Percentiles rank a stretch among this genome's conserved stretches.
phyloP scores from a whole-genome alignment of 2,329 filamentous ascomycete species.

The Sphaceloma murrayae region DNA sequence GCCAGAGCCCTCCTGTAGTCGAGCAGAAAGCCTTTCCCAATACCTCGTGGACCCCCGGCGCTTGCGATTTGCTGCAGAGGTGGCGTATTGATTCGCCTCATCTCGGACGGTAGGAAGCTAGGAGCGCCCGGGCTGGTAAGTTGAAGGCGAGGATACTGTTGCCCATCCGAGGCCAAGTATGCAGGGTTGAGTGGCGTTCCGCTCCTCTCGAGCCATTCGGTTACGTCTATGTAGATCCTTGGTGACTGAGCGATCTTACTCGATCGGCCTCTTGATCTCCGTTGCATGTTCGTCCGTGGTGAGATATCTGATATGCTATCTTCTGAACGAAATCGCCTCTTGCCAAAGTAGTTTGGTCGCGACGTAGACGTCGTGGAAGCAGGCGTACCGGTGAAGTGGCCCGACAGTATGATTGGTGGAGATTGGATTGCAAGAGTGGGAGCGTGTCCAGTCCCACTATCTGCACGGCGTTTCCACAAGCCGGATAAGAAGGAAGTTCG shows the following conservation, averaged over 20 bases:
- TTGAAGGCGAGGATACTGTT: conserved; percentile 6
- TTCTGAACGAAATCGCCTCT: not conserved
- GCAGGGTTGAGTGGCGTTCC: not conserved
- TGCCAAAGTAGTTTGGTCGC: conserved; percentile 11
- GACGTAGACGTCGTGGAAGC: not conserved
- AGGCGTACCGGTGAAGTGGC: conserved; percentile 1
- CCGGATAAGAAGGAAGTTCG: conserved; percentile 1
- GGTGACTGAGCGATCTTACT: not conserved
- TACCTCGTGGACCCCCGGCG: conserved; percentile 11
- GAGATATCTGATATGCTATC: conserved; percentile 9
- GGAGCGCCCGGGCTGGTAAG: conserved; percentile 2
- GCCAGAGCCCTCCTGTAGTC: conserved; percentile 18
- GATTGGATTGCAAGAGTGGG: not conserved
- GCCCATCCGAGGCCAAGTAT: conserved; percentile 8
- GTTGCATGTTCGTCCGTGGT: not conserved
- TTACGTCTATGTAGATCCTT: conserved; percentile 9
- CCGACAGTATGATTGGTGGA: not conserved
- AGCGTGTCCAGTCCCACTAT: not conserved
- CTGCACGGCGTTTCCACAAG: conserved; percentile 8
- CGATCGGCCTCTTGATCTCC: not conserved
- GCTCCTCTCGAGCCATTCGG: conserved; percentile 6
- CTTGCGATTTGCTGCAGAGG: conserved; percentile 19
- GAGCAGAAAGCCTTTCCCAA: conserved; percentile 24
- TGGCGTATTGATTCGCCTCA: conserved; percentile 27
- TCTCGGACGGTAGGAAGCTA: conserved; percentile 20